phyloP scores from a whole-genome alignment of 2,329 filamentous ascomycete genomes.

The Neurospora sp. region DNA sequence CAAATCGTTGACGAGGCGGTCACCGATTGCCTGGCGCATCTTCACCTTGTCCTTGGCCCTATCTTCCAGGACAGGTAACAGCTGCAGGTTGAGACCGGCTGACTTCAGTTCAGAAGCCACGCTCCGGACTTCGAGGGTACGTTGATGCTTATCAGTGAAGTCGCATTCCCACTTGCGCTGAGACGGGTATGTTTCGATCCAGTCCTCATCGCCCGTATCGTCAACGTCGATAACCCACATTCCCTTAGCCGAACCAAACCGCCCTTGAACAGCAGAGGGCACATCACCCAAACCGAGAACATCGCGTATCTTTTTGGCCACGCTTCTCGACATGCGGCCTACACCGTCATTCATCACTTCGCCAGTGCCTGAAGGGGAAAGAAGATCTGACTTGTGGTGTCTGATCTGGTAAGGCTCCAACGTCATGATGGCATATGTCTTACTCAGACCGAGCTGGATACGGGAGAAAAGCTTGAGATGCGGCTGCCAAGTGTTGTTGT shows the following conservation, averaged over 20 bases:
- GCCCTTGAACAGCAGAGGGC: constrained; percentile 58
- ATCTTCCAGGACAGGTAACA: constrained; percentile 58
- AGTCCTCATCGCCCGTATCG: constrained; percentile 37
- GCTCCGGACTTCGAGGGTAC: constrained; percentile 56
- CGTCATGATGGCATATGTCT: constrained; percentile 35
- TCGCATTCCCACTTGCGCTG: constrained; percentile 59
- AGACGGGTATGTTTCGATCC: constrained; percentile 58
- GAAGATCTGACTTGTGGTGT: constrained; percentile 27
- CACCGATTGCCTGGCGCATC: constrained; percentile 40
- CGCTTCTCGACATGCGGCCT: constrained; percentile 50
- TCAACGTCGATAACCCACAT: constrained; percentile 57
- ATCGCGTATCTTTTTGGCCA: constrained; percentile 43
- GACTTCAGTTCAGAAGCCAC: constrained; percentile 36
- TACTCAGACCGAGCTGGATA: constrained; percentile 44
- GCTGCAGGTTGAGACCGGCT: constrained; percentile 55
- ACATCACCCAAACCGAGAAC: constrained; percentile 40
- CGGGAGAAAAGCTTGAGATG: constrained; percentile 50
- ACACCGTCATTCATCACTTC: constrained; percentile 60
- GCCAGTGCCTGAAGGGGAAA: constrained; percentile 23
- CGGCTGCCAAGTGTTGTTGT: constrained; percentile 34
- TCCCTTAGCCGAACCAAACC: constrained; percentile 66
- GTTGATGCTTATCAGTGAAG: constrained; percentile 36
- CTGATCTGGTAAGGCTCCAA: constrained; percentile 38
- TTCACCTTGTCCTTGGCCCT: constrained; percentile 34
- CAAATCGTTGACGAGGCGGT: constrained; percentile 41